A percentile compares a stretch with the other conserved stretches of the same genome.
phyloP scores from a whole-genome alignment of 805 yeast genomes.

The Hanseniaspora meyeri region DNA sequence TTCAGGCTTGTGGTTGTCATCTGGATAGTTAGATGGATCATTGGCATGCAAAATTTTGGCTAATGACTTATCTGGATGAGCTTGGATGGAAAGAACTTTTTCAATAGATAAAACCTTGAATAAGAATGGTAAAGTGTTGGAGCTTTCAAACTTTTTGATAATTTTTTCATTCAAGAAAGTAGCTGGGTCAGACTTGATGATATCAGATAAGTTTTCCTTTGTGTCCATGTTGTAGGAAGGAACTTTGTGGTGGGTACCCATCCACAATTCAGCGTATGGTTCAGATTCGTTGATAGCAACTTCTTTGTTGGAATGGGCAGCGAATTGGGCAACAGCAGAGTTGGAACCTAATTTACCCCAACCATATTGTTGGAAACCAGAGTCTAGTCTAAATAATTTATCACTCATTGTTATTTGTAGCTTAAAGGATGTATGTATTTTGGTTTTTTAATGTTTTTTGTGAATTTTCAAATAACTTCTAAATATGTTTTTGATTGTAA shows the following conservation, averaged over 20 bases:
- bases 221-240: slow-evolving; percentile 54
- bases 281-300: slow-evolving; percentile 53
- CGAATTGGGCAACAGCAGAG: slow-evolving; percentile 84
- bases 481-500: slow-evolving; percentile 12
- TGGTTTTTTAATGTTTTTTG: neutral
- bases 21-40: slow-evolving; percentile 93
- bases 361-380: slow-evolving; percentile 62
- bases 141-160: slow-evolving; percentile 52
- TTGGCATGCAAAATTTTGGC: slow-evolving; percentile 61
- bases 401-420: slow-evolving; percentile 21
- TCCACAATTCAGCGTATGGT: slow-evolving; percentile 98
- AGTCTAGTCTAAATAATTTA: slow-evolving; percentile 31
- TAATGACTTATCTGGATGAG: slow-evolving; percentile 87
- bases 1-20: slow-evolving; percentile 98
- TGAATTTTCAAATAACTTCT: no score
- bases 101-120: slow-evolving; percentile 88
- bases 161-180: slow-evolving; percentile 47
- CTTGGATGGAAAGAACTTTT: slow-evolving; percentile 90
- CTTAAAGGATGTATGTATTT: no score
- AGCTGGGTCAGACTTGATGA: slow-evolving; percentile 49
- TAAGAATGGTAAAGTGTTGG: slow-evolving; percentile 71
- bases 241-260: slow-evolving; percentile 94
- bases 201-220: slow-evolving; percentile 52
- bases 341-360: slow-evolving; percentile 79
- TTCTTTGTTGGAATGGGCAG: slow-evolving; percentile 52